A percentile compares a stretch with the other conserved stretches of the same genome.
These are phyloP conservation scores for Fusarium sp. DNA, from an alignment of 2,329 filamentous ascomycete genomes.

Conservation along the genomic window DNA sequence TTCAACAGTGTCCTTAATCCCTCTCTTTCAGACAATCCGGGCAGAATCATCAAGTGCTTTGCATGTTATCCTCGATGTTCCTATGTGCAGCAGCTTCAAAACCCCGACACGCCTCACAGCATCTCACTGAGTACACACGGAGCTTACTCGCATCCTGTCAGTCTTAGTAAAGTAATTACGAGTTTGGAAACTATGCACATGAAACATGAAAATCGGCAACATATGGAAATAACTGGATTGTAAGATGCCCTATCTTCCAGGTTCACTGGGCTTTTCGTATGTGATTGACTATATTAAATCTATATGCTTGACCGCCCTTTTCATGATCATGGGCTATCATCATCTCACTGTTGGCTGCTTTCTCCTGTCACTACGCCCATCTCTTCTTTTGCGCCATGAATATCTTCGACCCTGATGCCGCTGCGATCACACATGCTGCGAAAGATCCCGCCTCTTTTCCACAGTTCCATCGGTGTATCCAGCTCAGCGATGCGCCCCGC, in stretches of 20 bases:
- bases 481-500: conserved; percentile 87
- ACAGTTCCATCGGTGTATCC: conserved; percentile 78
- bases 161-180: neutral
- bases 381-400: conserved; percentile 54
- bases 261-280: neutral
- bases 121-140: neutral
- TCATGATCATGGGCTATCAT: neutral
- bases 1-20: neutral
- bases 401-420: conserved; percentile 72
- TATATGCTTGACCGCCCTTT: conserved; percentile 1
- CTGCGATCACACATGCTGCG: conserved; percentile 88
- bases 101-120: neutral
- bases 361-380: conserved; percentile 34
- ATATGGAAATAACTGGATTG: neutral
- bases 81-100: neutral
- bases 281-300: neutral
- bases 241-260: neutral
- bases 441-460: conserved; percentile 81
- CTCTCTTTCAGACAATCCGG: neutral
- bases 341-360: conserved; percentile 8
- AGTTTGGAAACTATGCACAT: neutral
- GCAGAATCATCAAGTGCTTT: neutral
- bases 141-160: neutral
- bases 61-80: neutral
- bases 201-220: no score